Conservation (phyloP, 768 basidiomycete genomes). For the Boletus eberwhitei region DNA sequence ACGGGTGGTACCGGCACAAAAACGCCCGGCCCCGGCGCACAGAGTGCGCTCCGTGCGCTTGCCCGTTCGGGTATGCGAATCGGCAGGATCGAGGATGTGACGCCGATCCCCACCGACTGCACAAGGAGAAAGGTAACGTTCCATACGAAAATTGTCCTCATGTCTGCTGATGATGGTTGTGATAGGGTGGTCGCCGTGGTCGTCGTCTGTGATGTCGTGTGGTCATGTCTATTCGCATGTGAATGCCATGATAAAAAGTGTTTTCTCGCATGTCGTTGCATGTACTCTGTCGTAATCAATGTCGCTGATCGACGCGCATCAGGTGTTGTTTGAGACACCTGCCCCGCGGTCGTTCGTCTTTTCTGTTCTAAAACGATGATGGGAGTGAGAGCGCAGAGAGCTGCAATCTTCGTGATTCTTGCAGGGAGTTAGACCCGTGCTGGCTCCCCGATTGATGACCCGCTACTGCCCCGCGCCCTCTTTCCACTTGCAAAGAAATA, state of each 20-base stretch:
- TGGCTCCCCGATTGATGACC: not conserved
- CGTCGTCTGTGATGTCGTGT: constrained; percentile 69
- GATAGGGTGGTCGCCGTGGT: constrained; percentile 97
- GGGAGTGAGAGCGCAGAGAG: not conserved
- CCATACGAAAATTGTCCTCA: not conserved
- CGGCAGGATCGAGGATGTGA: constrained; percentile 97
- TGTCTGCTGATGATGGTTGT: constrained; percentile 1
- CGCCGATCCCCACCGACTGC: constrained; percentile 94
- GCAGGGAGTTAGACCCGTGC: not conserved
- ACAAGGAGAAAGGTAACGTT: constrained; percentile 88
- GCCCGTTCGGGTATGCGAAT: constrained; percentile 98
- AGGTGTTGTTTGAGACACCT: constrained; percentile 51
- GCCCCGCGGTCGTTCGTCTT: constrained; percentile 70
- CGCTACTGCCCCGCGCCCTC: not conserved
- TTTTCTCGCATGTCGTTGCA: constrained; percentile 29
- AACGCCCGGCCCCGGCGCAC: constrained; percentile 97
- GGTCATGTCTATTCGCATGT: constrained; percentile 8
- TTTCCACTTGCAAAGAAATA: not conserved
- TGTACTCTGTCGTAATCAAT: constrained; percentile 39
- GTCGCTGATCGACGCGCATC: constrained; percentile 91
- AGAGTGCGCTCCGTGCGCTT: constrained; percentile 95
- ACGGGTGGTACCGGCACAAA: constrained; percentile 99
- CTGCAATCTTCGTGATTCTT: not conserved
- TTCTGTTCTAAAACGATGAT: not conserved
- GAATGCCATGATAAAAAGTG: constrained; percentile 21